Evolutionary conservation across 768 basidiomycete genomes (phyloP).

Genomic region (Plicaturopsis crispa): DNA sequence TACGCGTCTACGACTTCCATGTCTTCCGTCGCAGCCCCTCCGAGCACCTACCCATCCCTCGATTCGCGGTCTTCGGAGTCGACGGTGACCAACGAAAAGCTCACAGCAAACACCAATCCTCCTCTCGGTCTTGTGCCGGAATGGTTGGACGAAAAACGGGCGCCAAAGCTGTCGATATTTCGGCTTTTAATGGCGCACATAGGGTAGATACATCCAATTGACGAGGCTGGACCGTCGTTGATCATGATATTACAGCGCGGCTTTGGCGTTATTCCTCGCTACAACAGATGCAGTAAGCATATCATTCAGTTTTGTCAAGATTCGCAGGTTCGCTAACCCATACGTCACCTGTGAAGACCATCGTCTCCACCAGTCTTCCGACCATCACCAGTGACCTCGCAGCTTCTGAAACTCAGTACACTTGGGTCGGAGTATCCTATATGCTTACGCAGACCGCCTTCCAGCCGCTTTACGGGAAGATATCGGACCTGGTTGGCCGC

Average conservation of each 20-base stretch:
- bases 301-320: neutral
- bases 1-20: too few species aligned
- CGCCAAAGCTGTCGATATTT: constrained; percentile 49
- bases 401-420: constrained; percentile 68
- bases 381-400: constrained; percentile 67
- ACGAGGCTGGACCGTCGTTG: neutral
- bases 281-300: constrained; percentile 74
- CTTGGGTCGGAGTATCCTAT: constrained; percentile 82
- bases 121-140: too few species aligned
- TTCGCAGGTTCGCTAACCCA: constrained; percentile 2
- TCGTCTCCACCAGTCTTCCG: constrained; percentile 79
- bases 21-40: too few species aligned
- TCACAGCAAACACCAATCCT: too few species aligned
- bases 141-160: too few species aligned
- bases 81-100: too few species aligned
- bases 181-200: constrained; percentile 60
- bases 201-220: constrained; percentile 38
- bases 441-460: constrained; percentile 83
- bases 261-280: constrained; percentile 74
- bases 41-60: too few species aligned
- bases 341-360: constrained; percentile 29
- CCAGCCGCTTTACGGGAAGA: constrained; percentile 74
- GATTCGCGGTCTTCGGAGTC: too few species aligned
- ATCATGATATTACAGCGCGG: constrained; percentile 41
- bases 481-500: constrained; percentile 75